Conservation (phyloP, 1,284 basidiomycete species). For the Rhodofomes roseus region DNA sequence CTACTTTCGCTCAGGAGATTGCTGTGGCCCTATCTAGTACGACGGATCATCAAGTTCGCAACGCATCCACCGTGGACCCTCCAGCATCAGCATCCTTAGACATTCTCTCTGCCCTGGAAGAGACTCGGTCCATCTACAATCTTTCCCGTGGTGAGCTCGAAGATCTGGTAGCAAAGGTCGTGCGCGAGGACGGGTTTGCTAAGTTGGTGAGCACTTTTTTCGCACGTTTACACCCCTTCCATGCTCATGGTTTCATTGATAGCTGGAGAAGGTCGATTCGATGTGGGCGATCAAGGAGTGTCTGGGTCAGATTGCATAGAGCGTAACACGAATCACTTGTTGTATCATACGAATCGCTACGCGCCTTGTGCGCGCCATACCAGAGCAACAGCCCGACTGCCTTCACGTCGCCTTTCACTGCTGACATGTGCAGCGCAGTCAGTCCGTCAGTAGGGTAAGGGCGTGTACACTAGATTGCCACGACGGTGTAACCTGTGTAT, state of each 20-base stretch:
- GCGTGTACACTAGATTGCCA: too few relatives aligned
- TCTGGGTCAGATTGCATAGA: neutral
- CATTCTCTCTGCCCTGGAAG: conserved; percentile 11
- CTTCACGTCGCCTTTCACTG: neutral
- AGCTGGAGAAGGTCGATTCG: conserved; percentile 19
- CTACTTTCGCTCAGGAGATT: neutral
- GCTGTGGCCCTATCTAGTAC: neutral
- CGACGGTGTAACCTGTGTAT: too few relatives aligned
- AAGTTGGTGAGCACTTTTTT: neutral
- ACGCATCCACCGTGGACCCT: neutral
- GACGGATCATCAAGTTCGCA: neutral
- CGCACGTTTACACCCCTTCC: neutral
- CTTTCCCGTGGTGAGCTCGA: conserved; percentile 29
- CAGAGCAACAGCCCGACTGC: neutral
- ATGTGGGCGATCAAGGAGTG: conserved; percentile 20
- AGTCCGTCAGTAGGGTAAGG: too few relatives aligned
- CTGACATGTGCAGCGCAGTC: neutral
- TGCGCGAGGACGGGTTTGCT: neutral
- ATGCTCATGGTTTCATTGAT: neutral
- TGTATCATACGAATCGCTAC: too few relatives aligned
- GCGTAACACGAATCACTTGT: too few relatives aligned
- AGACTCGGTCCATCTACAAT: conserved; percentile 20
- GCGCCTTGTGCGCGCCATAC: neutral
- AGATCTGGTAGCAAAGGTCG: conserved; percentile 20
- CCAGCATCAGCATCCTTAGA: neutral